Evolutionary conservation across 2,329 filamentous ascomycete species (phyloP).

Genomic region (Fusarium sulawesiense): DNA sequence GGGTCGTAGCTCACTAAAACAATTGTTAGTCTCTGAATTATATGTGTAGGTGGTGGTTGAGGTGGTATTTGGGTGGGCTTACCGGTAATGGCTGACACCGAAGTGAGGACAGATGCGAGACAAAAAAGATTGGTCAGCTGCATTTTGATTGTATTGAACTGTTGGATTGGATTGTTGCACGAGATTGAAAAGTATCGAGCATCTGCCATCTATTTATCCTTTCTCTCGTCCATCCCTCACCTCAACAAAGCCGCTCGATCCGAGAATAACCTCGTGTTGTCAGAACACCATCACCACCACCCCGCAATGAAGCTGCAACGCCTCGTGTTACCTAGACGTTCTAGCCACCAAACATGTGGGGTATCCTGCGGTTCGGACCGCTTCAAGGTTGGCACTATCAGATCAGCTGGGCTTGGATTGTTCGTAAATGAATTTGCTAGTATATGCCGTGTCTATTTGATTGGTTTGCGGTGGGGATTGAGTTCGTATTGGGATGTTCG

Average conservation of each 20-base stretch:
- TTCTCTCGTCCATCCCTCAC: neutral
- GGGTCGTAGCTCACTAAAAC: slow-evolving; percentile 73
- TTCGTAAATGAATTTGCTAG: neutral
- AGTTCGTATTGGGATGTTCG: neutral
- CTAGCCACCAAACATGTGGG: neutral
- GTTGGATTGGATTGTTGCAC: neutral
- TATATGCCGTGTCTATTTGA: neutral
- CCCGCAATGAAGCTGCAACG: neutral
- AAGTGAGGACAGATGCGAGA: slow-evolving; percentile 51
- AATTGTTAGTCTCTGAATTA: neutral
- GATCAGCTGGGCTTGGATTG: neutral
- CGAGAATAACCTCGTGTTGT: neutral
- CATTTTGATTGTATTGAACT: slow-evolving; percentile 50
- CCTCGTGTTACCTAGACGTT: neutral
- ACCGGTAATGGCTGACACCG: slow-evolving; percentile 51
- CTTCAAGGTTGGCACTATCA: neutral
- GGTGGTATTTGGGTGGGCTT: neutral
- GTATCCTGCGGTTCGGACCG: slow-evolving; percentile 1
- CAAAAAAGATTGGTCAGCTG: slow-evolving; percentile 54
- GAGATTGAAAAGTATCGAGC: neutral
- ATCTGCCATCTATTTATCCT: neutral
- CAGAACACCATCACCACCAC: neutral
- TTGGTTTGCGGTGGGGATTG: neutral
- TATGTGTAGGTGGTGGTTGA: neutral
- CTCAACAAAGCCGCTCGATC: neutral